Conservation (phyloP, 2,329 filamentous ascomycete species). For the Aciculosporium take region DNA sequence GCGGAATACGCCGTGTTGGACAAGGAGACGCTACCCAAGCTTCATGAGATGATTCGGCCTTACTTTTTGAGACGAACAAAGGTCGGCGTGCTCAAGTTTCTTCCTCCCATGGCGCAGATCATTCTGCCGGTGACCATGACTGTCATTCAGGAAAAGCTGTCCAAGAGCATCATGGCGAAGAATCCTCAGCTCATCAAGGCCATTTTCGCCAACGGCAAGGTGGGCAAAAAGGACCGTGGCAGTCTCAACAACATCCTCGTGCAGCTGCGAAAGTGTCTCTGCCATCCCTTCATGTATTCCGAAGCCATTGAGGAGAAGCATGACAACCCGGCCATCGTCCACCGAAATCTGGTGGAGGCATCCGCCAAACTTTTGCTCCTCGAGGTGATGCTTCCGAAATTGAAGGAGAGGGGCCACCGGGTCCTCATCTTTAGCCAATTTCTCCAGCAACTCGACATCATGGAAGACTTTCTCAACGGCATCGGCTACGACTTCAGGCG, state of each 20-base stretch:
- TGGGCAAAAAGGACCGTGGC: constrained; percentile 58
- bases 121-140: constrained; percentile 96
- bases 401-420: constrained; percentile 72
- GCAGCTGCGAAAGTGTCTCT: constrained; percentile 87
- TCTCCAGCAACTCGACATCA: constrained; percentile 69
- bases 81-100: constrained; percentile 73
- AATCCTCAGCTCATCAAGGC: constrained; percentile 79
- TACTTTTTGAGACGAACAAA: constrained; percentile 69
- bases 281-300: constrained; percentile 93
- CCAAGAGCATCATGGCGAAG: constrained; percentile 83
- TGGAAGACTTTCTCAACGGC: constrained; percentile 80
- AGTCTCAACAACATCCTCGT: constrained; percentile 89
- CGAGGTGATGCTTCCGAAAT: constrained; percentile 72
- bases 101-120: constrained; percentile 87
- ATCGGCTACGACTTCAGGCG: constrained; percentile 61
- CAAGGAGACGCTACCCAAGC: constrained; percentile 62
- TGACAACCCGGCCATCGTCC: constrained; percentile 44
- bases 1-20: constrained; percentile 63
- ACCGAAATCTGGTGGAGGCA: constrained; percentile 78
- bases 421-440: constrained; percentile 97
- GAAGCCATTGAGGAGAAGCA: constrained; percentile 74
- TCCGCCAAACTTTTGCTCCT: constrained; percentile 79
- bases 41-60: constrained; percentile 71
- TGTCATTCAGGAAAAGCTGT: constrained; percentile 80
- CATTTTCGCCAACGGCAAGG: constrained; percentile 57